Evolutionary conservation across 2,329 filamentous ascomycete species (phyloP), one percentile per base, ranked within the genome.

Genomic region (Drechslerella dactyloides): DNA sequence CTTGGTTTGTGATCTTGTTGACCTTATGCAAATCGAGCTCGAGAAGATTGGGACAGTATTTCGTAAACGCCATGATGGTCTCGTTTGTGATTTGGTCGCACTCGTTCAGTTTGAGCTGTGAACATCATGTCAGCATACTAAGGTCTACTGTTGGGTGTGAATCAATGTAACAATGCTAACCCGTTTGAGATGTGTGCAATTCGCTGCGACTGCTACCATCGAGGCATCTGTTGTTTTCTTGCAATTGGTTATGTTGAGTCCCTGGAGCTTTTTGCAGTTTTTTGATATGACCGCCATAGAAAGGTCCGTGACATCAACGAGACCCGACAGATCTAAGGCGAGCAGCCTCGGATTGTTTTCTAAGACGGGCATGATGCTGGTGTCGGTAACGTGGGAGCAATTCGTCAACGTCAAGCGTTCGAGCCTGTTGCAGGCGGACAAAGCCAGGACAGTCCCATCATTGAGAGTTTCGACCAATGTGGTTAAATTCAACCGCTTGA

Each of bases 11-110:
- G 75, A 99, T 87, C 51, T 87, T 84, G 61, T 83, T 84, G 82
- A 94, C 96, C 76, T 91, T 89, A 76, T 96, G 90, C 13, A 99
- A 85, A 78, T 99, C 94, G 73, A 99, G 96, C 80, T 99, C 94
- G 73, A 99, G 87, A 33, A 99, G 92, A 75, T 96, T 93, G 11
- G 88, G 90, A 79, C 93, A 97, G 80, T 96, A 86, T 51, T 88
- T 84, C 4, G 94, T 93, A 78, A 99, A 96, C 2, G 92, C 90
- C 68, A 90, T 83, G 74, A 97, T 88, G 5, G 92, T 89, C 54
- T 85, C 84, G 78, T 97, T 91, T 42, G 89, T 91, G 35, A 97
- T 82, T 80, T 96, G 90, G n/a, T 81, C 80, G 78, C 94, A 96
- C 65, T 93, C 90, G 80, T 97, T 99, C 73, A 99, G 85, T 85